Base-by-base conservation (phyloP, 371 early-diverging fungal species). In the Mortierella polycephala region DNA sequence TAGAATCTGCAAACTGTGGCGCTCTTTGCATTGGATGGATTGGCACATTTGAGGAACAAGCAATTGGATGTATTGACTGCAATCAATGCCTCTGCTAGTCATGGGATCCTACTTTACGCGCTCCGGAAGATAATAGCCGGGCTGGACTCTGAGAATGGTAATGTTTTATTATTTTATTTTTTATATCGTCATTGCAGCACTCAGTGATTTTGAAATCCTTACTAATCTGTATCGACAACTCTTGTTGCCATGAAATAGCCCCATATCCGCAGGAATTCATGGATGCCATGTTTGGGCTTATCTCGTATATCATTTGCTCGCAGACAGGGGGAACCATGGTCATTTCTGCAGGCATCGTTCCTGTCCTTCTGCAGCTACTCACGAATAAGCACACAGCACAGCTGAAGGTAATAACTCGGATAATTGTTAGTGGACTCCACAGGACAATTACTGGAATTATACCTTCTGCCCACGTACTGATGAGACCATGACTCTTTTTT, bases 11-110 rank as follows among this genome's bases (percentile, higher is more conserved):
- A 95, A 85, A 90, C 94, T 2, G 92, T 90, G 20, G 90, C 91
- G 6, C 72, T 97, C 11, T 88, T 89, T 70, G 93, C 93, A 12
- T 75, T 98, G 54, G 97, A 96, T 71, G 93, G 90, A 39, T 84
- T 99, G 57, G 86, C 93, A 39, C 89, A 92, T 64, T 89, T 94
- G 67, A 88, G 95, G 58, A 82, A 82, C 52, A 91, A 92, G 64
- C 84, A 95, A 0, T 82, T 86, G n/a, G 96, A 95, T 50, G 93
- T 96, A 0, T 82, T 96, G 20, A 87, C 92, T 8, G 94, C 96
- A 0, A 81, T 97, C 58, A 96, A 96, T 70, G 96, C 96, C 0
- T 93, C 95, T 2, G 96, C 96, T 2, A 97, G 96, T 71, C 97
- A 98, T 74, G 99, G 99, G 13, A 85, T 91, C 11, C 82, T 98